These are phyloP conservation scores for Solanum sejunctum DNA, from an alignment of 257 asterid genomes.

Conservation along the genomic window DNA sequence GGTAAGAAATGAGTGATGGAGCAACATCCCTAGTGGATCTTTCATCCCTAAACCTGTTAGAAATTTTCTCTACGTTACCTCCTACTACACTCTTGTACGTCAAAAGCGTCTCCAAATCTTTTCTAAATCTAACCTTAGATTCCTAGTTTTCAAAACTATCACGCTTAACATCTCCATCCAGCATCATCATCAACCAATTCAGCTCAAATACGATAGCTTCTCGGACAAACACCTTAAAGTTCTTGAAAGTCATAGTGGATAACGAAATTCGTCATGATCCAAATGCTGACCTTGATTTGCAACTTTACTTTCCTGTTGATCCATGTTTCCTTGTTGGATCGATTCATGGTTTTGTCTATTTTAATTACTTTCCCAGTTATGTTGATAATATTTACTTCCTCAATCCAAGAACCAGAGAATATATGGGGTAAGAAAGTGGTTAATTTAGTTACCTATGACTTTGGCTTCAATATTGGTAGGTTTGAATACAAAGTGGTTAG, in stretches of 20 bases:
- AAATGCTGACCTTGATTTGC: constrained; percentile 1
- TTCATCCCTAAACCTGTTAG: constrained; percentile 16
- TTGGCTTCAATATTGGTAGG: constrained; percentile 10
- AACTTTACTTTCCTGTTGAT: background rate
- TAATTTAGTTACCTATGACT: constrained; percentile 15
- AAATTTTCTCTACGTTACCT: constrained; percentile 31
- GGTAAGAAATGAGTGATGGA: background rate
- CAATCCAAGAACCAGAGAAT: constrained; percentile 36
- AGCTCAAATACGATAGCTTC: background rate
- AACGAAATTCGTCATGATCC: constrained; percentile 1
- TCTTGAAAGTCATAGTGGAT: constrained; percentile 15
- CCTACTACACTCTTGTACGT: constrained; percentile 7
- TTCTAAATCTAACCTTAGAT: background rate
- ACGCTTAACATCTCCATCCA: constrained; percentile 8
- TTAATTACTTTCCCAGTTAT: constrained; percentile 1
- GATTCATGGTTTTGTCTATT: constrained; percentile 20
- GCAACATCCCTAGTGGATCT: constrained; percentile 2
- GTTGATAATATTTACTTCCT: constrained; percentile 19
- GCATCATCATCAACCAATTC: constrained; percentile 21
- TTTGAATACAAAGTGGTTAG: constrained; percentile 31
- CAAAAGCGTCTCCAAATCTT: constrained; percentile 25
- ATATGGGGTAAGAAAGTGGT: background rate
- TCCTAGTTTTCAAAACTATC: background rate
- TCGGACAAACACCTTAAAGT: background rate
- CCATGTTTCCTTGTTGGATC: constrained; percentile 15